Conservation (phyloP, 345 rosid genomes). For the Pelargonium nanum region DNA sequence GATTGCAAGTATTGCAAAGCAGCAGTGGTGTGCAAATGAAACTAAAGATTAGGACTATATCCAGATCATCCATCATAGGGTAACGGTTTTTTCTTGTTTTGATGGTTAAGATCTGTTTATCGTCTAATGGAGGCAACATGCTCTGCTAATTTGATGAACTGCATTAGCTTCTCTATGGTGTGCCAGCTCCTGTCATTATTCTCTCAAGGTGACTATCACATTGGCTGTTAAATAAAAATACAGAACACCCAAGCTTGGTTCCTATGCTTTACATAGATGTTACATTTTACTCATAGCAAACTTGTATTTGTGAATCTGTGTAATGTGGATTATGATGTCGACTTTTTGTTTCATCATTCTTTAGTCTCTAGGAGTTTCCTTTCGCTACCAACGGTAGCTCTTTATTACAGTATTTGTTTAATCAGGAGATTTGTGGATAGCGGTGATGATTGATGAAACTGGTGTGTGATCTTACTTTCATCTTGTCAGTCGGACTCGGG, state of each 20-base stretch:
- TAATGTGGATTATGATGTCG: constrained; percentile 21
- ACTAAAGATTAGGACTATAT: not conserved
- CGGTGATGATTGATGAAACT: not conserved
- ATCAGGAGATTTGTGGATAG: not conserved
- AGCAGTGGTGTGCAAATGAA: not conserved
- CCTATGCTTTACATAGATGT: constrained; percentile 34
- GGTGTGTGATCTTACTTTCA: not conserved
- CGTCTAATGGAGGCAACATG: constrained; percentile 6
- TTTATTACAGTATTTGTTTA: too few species aligned
- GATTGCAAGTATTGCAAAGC: not conserved
- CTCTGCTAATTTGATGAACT: constrained; percentile 19
- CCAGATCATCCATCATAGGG: not conserved
- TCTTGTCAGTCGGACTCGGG: not conserved
- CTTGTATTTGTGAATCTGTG: constrained; percentile 34
- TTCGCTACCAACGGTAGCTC: too few species aligned
- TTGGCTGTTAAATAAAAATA: constrained; percentile 24
- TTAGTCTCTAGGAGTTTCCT: not conserved
- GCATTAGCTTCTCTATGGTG: constrained; percentile 17
- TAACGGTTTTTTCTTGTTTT: not conserved
- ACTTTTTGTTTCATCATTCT: constrained; percentile 6
- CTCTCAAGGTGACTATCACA: constrained; percentile 32
- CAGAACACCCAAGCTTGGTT: constrained; percentile 22
- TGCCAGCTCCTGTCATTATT: constrained; percentile 11
- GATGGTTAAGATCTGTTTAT: not conserved
- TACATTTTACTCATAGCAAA: constrained; percentile 22